These are phyloP conservation scores for Reutealis trisperma DNA, from an alignment of 345 rosid genomes.

Conservation along the genomic window DNA sequence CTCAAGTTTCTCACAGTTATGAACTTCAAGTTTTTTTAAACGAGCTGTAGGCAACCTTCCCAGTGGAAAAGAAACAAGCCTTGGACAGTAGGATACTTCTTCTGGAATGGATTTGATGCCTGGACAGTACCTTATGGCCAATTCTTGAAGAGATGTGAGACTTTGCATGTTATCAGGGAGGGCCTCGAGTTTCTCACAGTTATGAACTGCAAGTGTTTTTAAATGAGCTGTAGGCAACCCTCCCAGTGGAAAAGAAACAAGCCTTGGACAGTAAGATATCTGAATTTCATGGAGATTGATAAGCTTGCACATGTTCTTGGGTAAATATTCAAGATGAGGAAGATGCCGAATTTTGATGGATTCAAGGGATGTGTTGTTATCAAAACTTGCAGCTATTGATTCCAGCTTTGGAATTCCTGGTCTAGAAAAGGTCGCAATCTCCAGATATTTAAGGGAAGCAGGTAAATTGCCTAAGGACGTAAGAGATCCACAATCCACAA, in stretches of 20 bases:
- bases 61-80: too few species aligned
- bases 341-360: neutral
- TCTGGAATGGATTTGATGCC: constrained; percentile 8
- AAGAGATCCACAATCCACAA: too few species aligned
- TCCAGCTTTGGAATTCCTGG: neutral
- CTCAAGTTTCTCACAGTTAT: too few species aligned
- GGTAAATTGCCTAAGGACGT: too few species aligned
- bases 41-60: too few species aligned
- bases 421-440: too few species aligned
- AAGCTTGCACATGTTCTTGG: constrained; percentile 4
- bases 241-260: neutral
- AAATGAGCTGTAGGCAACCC: neutral
- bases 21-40: too few species aligned
- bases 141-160: constrained; percentile 12
- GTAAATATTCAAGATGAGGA: constrained; percentile 3
- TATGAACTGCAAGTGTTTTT: neutral
- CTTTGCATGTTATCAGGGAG: constrained; percentile 1
- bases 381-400: neutral
- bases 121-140: neutral
- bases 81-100: too few species aligned
- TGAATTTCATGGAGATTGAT: neutral
- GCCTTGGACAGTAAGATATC: neutral
- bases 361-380: constrained; percentile 8
- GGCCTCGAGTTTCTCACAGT: constrained; percentile 15
- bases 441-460: too few species aligned